A percentile compares a stretch with the other conserved stretches of the same genome.
phyloP scores from a whole-genome alignment of 2,329 filamentous ascomycete genomes.

The Xylaria sp. region DNA sequence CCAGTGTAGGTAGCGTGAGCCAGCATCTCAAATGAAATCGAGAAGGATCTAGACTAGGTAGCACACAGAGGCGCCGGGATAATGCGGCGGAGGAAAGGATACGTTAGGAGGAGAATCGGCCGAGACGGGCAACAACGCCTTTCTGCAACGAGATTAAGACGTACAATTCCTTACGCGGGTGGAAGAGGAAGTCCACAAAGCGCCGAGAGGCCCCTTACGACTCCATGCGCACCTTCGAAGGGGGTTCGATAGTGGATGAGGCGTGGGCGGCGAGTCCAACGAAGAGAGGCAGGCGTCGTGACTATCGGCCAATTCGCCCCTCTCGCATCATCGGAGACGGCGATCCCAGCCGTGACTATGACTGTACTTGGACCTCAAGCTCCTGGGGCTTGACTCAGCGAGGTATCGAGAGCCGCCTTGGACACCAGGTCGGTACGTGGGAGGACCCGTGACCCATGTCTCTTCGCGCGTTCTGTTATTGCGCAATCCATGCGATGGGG shows the following conservation, averaged over 20 bases:
- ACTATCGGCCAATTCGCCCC: constrained; percentile 13
- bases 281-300: constrained; percentile 18
- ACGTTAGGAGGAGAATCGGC: constrained; percentile 2
- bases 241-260: constrained; percentile 14
- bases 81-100: constrained; percentile 24
- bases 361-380: constrained; percentile 14
- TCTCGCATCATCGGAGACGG: constrained; percentile 32
- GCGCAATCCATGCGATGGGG: constrained; percentile 52
- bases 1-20: constrained; percentile 28
- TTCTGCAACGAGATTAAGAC: constrained; percentile 25
- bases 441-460: constrained; percentile 39
- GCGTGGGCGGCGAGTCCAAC: constrained; percentile 23
- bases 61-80: constrained; percentile 24
- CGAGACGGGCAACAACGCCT: constrained; percentile 26
- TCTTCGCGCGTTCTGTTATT: constrained; percentile 50
- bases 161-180: constrained; percentile 22
- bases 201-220: constrained; percentile 21
- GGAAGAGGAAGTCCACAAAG: constrained; percentile 21
- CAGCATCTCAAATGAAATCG: constrained; percentile 21
- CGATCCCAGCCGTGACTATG: constrained; percentile 34
- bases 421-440: constrained; percentile 30
- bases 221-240: constrained; percentile 26
- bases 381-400: constrained; percentile 25
- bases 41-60: constrained; percentile 13
- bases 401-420: constrained; percentile 28